phyloP scores from a whole-genome alignment of 2,329 filamentous ascomycete species.

The Pseudonectria buxi region DNA sequence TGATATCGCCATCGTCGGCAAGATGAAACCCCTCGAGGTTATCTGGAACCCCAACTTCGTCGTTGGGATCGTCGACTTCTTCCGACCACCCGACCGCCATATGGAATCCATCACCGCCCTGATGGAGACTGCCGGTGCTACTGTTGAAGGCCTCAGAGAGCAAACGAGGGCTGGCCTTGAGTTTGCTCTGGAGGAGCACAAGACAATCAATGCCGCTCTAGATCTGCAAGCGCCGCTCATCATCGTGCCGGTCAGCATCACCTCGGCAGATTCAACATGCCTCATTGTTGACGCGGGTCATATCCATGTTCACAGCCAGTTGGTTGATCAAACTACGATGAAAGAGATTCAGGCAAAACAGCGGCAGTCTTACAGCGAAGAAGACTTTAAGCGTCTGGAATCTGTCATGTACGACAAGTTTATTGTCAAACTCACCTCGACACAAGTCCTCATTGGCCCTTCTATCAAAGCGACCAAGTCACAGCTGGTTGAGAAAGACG shows the following conservation, averaged over 20 bases:
- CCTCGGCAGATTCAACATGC: slow-evolving; percentile 70
- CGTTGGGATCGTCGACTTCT: slow-evolving; percentile 87
- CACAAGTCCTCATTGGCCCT: slow-evolving; percentile 89
- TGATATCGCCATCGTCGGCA: slow-evolving; percentile 83
- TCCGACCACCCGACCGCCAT: slow-evolving; percentile 90
- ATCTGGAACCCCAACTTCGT: slow-evolving; percentile 96
- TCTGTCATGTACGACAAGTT: slow-evolving; percentile 98
- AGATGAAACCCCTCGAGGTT: slow-evolving; percentile 90
- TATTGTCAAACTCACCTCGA: slow-evolving; percentile 84
- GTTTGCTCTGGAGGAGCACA: slow-evolving; percentile 95
- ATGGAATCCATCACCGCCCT: slow-evolving; percentile 97
- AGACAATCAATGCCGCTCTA: slow-evolving; percentile 92
- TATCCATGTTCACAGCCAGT: slow-evolving; percentile 85
- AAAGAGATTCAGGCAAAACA: slow-evolving; percentile 89
- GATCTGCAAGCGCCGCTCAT: slow-evolving; percentile 94
- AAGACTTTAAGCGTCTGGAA: slow-evolving; percentile 82
- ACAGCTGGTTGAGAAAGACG: slow-evolving; percentile 64
- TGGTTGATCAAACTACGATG: slow-evolving; percentile 87
- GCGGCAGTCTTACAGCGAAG: slow-evolving; percentile 75
- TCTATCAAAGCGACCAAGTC: slow-evolving; percentile 85
- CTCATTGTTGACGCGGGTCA: slow-evolving; percentile 95
- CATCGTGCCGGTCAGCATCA: slow-evolving; percentile 92
- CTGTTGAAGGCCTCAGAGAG: slow-evolving; percentile 88
- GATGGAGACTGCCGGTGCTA: slow-evolving; percentile 92
- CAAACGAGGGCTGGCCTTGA: slow-evolving; percentile 94